Evolutionary conservation across 1,284 basidiomycete genomes (phyloP).

Genomic region (Violaceomyces palustris): DNA sequence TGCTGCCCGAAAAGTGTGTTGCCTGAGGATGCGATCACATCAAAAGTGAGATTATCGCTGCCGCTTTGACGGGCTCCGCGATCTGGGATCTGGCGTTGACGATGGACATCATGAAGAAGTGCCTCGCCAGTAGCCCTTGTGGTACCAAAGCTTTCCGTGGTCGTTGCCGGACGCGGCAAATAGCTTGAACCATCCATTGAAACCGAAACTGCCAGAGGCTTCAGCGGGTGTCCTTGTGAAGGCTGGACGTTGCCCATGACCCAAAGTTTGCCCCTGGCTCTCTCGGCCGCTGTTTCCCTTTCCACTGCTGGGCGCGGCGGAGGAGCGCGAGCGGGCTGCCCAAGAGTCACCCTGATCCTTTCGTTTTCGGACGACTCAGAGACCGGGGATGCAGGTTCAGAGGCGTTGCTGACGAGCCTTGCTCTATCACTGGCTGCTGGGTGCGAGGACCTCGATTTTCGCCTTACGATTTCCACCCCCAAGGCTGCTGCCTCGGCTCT

Average conservation of each 20-base stretch:
- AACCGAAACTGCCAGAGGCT: no score
- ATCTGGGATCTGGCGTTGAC: background rate
- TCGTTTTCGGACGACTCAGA: background rate
- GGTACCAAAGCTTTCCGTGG: background rate
- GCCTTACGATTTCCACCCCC: background rate
- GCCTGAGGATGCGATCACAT: background rate
- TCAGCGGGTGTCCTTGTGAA: background rate
- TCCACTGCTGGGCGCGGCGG: background rate
- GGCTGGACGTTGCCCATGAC: background rate
- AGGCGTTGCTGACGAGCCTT: no score
- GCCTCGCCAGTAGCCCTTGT: background rate
- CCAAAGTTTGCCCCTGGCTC: background rate
- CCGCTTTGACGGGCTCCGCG: background rate
- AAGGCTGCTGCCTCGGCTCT: background rate
- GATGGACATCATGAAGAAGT: background rate
- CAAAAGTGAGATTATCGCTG: background rate
- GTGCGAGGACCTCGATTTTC: background rate
- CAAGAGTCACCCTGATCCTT: background rate
- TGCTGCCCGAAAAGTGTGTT: background rate
- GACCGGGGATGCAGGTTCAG: background rate
- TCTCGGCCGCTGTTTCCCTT: background rate
- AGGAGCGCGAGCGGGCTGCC: background rate
- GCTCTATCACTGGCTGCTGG: no score
- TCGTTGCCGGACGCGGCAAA: background rate
- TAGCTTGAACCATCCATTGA: background rate